Evolutionary conservation across 139 green algal genomes (phyloP).

Genomic region (Volvox africanus): DNA sequence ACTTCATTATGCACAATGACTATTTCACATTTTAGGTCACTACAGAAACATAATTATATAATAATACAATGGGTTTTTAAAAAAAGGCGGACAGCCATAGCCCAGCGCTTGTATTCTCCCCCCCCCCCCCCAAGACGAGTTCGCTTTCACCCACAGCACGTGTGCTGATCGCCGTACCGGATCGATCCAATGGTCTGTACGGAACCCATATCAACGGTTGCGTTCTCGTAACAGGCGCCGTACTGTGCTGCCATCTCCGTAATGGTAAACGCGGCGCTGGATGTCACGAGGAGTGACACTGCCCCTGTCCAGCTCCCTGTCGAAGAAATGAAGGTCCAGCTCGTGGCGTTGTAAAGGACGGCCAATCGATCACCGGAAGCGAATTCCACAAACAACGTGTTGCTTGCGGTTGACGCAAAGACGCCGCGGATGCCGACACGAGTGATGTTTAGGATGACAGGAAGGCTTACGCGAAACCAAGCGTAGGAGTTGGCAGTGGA

Average conservation of each 20-base stretch:
- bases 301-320: constrained; percentile 3
- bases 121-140: too few relatives aligned
- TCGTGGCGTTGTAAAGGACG: background rate
- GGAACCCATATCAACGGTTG: constrained; percentile 28
- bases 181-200: background rate
- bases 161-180: background rate
- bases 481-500: background rate
- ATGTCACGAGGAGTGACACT: background rate
- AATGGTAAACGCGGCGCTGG: background rate
- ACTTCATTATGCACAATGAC: too few relatives aligned
- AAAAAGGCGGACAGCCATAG: too few relatives aligned
- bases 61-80: too few relatives aligned
- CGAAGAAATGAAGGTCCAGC: background rate
- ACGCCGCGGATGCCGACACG: constrained; percentile 14
- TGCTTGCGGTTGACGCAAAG: background rate
- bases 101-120: too few relatives aligned
- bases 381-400: constrained; percentile 14
- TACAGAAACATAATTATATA: too few relatives aligned
- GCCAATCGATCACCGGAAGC: background rate
- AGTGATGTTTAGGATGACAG: background rate
- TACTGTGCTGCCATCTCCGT: constrained; percentile 8
- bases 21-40: too few relatives aligned
- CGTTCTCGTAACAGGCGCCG: background rate
- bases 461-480: constrained; percentile 15
- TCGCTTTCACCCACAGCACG: too few relatives aligned